phyloP scores from a whole-genome alignment of 73 alveolate species.

The Paramecium tetraurelia region DNA sequence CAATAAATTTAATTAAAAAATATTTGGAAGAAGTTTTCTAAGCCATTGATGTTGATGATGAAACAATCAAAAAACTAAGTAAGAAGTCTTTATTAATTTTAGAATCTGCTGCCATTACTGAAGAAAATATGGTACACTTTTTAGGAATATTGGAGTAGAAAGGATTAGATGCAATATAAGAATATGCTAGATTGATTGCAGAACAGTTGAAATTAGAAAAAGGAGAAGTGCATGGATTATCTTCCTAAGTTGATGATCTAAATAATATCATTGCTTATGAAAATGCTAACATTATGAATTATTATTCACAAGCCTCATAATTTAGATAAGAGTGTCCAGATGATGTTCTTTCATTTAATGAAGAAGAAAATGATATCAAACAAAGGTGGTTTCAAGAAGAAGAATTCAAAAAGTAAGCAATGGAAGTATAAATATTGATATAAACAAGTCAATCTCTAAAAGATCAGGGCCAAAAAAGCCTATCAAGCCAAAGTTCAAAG shows the following conservation, averaged over 20 bases:
- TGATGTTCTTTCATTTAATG: slow-evolving; percentile 49
- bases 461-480: background rate
- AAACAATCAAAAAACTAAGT: slow-evolving; percentile 54
- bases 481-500: background rate
- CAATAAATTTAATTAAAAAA: slow-evolving; percentile 53
- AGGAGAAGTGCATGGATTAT: slow-evolving; percentile 62
- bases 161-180: slow-evolving; percentile 63
- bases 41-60: slow-evolving; percentile 60
- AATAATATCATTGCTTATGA: slow-evolving; percentile 62
- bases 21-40: slow-evolving; percentile 57
- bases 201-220: slow-evolving; percentile 61
- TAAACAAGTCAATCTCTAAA: background rate
- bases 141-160: slow-evolving; percentile 56
- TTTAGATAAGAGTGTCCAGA: slow-evolving; percentile 58
- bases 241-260: slow-evolving; percentile 51
- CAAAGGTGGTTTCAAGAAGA: slow-evolving; percentile 36
- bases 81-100: background rate
- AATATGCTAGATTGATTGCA: slow-evolving; percentile 61
- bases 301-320: slow-evolving; percentile 53
- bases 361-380: slow-evolving; percentile 46
- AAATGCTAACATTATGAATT: slow-evolving; percentile 62
- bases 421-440: background rate
- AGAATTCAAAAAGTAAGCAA: slow-evolving; percentile 54
- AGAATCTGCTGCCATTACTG: slow-evolving; percentile 64
- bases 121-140: slow-evolving; percentile 64